A percentile compares a stretch with the other conserved stretches of the same genome.
These are phyloP conservation scores for Hygrocybe punicea DNA, from an alignment of 768 basidiomycete species.

Conservation along the genomic window DNA sequence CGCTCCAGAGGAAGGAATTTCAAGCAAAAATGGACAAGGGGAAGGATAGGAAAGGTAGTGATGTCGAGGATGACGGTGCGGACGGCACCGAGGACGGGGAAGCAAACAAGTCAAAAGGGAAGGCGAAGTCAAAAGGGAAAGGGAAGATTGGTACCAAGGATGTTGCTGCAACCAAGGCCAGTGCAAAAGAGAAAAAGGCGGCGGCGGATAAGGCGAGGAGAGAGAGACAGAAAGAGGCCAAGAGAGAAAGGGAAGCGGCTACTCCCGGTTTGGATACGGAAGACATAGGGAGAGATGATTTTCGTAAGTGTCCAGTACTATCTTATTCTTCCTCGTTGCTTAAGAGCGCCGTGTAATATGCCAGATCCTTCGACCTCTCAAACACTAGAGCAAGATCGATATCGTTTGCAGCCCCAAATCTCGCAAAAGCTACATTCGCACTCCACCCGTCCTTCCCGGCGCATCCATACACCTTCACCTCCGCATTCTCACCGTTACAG, in stretches of 20 bases:
- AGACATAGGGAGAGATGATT: conserved; percentile 7
- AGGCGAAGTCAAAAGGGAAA: neutral
- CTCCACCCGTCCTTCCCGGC: neutral
- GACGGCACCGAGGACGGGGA: conserved; percentile 1
- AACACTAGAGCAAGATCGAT: neutral
- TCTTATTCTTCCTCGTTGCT: neutral
- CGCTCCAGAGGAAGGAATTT: conserved; percentile 30
- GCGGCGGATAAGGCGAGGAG: conserved; percentile 20
- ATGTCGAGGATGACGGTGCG: neutral
- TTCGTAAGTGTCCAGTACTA: neutral
- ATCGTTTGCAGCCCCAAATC: conserved; percentile 3
- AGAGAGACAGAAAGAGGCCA: conserved; percentile 20
- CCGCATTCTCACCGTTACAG: conserved; percentile 12
- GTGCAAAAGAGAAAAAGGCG: conserved; percentile 29
- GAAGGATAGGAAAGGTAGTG: conserved; percentile 28
- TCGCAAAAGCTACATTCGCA: conserved; percentile 10
- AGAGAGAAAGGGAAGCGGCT: conserved; percentile 15
- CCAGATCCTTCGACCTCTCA: neutral
- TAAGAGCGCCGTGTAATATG: neutral
- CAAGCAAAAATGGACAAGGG: conserved; percentile 35
- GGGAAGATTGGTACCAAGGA: neutral
- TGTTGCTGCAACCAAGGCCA: conserved; percentile 4
- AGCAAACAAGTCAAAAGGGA: neutral
- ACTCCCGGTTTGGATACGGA: conserved; percentile 9
- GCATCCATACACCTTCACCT: neutral